These are phyloP conservation scores for Cordyceps tenuipes DNA, from an alignment of 2,329 filamentous ascomycete genomes.

Conservation along the genomic window DNA sequence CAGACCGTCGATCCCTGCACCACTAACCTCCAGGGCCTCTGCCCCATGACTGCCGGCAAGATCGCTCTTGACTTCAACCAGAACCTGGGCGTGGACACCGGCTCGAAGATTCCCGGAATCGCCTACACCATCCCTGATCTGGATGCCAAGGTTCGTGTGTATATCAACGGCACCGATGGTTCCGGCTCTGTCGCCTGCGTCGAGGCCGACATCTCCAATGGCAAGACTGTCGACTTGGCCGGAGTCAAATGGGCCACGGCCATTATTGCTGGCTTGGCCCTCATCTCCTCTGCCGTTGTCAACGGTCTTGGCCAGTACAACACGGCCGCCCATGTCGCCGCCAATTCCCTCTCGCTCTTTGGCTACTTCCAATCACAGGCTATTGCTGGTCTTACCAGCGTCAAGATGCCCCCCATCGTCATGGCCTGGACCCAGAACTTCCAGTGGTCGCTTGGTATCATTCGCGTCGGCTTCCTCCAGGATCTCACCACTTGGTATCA, in stretches of 20 bases:
- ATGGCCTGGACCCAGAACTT: conserved; percentile 95
- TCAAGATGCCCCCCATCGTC: conserved; percentile 79
- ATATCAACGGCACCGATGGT: conserved; percentile 61
- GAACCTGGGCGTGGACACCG: conserved; percentile 45
- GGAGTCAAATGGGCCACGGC: conserved; percentile 87
- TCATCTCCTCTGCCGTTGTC: conserved; percentile 79
- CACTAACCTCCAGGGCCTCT: conserved; percentile 63
- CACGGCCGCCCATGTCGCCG: conserved; percentile 87
- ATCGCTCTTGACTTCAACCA: conserved; percentile 69
- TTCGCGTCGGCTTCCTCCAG: conserved; percentile 77
- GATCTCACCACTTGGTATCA: conserved; percentile 92
- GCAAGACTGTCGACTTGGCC: conserved; percentile 81
- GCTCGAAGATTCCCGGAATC: conserved; percentile 66
- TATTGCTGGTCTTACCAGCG: conserved; percentile 76
- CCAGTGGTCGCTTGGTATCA: conserved; percentile 97
- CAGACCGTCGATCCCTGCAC: conserved; percentile 69
- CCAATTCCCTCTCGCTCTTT: conserved; percentile 86
- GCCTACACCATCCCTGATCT: conserved; percentile 87
- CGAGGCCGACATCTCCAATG: conserved; percentile 81
- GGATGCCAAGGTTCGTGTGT: conserved; percentile 75
- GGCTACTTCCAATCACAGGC: conserved; percentile 93
- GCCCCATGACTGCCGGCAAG: conserved; percentile 82
- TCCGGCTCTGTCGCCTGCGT: conserved; percentile 70
- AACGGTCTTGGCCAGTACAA: conserved; percentile 90
- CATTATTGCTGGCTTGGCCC: conserved; percentile 74